Conservation (phyloP, 257 asterid genomes). For the Eustoma russellianum region DNA sequence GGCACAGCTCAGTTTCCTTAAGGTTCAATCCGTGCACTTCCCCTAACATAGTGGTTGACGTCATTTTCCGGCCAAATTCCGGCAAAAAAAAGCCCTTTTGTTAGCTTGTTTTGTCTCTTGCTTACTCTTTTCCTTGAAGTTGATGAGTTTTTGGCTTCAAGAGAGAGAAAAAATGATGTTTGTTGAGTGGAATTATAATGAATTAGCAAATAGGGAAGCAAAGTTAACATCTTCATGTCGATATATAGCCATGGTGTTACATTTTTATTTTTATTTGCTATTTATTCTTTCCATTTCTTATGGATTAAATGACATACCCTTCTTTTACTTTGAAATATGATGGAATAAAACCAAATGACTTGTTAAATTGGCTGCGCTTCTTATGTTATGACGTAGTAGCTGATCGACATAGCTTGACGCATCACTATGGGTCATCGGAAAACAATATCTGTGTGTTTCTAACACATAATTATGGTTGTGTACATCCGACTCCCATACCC, state of each 20-base stretch:
- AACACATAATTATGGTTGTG: too few relatives aligned
- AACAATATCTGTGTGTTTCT: too few relatives aligned
- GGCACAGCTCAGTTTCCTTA: constrained; percentile 45
- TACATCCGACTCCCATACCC: too few relatives aligned
- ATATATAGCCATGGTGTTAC: constrained; percentile 31
- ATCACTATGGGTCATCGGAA: too few relatives aligned
- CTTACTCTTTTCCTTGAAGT: not conserved
- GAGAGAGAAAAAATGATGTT: constrained; percentile 8
- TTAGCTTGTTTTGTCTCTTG: not conserved
- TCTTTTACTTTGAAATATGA: too few relatives aligned
- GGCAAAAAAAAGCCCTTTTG: too few relatives aligned
- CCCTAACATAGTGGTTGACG: constrained; percentile 1
- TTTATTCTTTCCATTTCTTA: too few relatives aligned
- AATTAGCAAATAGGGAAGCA: constrained; percentile 33
- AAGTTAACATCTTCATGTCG: constrained; percentile 32
- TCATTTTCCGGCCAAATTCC: constrained; percentile 24
- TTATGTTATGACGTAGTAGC: too few relatives aligned
- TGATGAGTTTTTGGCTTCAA: not conserved
- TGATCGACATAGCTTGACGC: too few relatives aligned
- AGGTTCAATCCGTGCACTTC: constrained; percentile 14
- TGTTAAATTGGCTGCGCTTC: too few relatives aligned
- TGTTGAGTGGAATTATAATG: constrained; percentile 16
- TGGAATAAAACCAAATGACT: too few relatives aligned
- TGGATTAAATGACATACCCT: too few relatives aligned
- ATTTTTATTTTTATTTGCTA: constrained; percentile 13